Evolutionary conservation across 2,329 filamentous ascomycete species (phyloP).

Genomic region (Phaeosphaeriaceae sp.): DNA sequence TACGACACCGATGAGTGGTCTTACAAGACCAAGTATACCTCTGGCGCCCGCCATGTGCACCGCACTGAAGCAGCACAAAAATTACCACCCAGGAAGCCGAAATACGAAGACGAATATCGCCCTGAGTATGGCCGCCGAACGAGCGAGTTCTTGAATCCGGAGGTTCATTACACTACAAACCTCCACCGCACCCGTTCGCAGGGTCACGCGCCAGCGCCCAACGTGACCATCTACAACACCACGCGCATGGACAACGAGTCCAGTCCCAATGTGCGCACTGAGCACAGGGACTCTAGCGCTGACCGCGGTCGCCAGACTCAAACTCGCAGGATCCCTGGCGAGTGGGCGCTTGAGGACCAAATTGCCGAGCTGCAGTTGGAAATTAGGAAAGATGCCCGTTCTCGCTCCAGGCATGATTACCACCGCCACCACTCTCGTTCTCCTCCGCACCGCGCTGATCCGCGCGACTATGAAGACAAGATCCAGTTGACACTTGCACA

Average conservation of each 20-base stretch:
- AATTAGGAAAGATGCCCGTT: constrained; percentile 32
- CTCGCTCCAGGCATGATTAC: constrained; percentile 30
- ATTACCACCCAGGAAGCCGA: constrained; percentile 14
- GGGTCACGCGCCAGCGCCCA: constrained; percentile 52
- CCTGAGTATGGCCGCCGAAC: constrained; percentile 33
- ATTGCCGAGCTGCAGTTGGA: constrained; percentile 39
- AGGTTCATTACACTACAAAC: constrained; percentile 35
- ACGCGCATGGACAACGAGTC: constrained; percentile 48
- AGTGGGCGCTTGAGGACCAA: constrained; percentile 46
- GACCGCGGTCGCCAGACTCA: constrained; percentile 31
- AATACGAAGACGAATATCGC: constrained; percentile 22
- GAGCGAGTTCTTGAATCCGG: constrained; percentile 39
- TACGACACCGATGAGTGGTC: constrained; percentile 42
- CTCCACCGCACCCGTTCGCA: constrained; percentile 55
- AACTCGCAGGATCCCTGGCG: constrained; percentile 39
- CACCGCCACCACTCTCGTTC: constrained; percentile 28
- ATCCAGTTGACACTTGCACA: constrained; percentile 45
- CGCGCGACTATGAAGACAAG: constrained; percentile 29
- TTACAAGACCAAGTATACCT: constrained; percentile 19
- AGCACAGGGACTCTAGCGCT: constrained; percentile 36
- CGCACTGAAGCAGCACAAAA: constrained; percentile 13
- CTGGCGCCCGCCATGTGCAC: constrained; percentile 43
- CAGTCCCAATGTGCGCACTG: constrained; percentile 41
- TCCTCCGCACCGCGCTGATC: constrained; percentile 30
- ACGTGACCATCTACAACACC: constrained; percentile 57